phyloP scores from a whole-genome alignment of 2,329 filamentous ascomycete species.

The Parascedosporium putredinis region DNA sequence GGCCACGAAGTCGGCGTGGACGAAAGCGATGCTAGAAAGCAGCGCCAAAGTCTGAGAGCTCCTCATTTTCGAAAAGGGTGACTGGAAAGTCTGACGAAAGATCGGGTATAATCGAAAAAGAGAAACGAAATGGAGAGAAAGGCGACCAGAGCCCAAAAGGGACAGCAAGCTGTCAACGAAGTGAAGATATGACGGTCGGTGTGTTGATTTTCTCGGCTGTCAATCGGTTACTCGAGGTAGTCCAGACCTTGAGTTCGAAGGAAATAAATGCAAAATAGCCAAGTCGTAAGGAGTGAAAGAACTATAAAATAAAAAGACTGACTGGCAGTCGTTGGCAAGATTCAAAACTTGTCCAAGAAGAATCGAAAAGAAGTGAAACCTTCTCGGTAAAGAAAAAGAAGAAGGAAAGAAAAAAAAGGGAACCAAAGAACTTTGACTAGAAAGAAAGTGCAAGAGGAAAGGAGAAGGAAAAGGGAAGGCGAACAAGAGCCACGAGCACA shows the following conservation, averaged over 20 bases:
- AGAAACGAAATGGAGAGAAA: no score
- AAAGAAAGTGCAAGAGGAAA: background rate
- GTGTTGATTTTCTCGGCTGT: background rate
- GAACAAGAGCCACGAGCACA: background rate
- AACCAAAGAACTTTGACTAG: background rate
- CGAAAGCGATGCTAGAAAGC: slow-evolving; percentile 7
- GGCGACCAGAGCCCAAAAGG: no score
- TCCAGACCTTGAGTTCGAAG: slow-evolving; percentile 8
- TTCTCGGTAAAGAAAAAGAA: background rate
- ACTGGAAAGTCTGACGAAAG: background rate
- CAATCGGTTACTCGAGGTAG: background rate
- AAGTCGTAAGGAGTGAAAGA: no score
- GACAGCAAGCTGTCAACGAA: slow-evolving; percentile 5
- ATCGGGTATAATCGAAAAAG: background rate
- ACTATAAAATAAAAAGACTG: slow-evolving; percentile 4
- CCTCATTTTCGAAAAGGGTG: slow-evolving; percentile 5
- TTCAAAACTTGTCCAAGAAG: background rate
- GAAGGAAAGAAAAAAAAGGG: slow-evolving; percentile 3
- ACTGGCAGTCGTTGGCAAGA: slow-evolving; percentile 6
- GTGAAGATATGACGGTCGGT: background rate
- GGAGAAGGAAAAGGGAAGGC: background rate
- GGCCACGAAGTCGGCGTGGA: slow-evolving; percentile 1
- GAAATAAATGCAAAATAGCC: no score
- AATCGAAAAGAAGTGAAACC: background rate
- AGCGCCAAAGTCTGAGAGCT: slow-evolving; percentile 6